Evolutionary conservation across 75 land plant genomes (phyloP).

Genomic region (Cryptomeria japonica): DNA sequence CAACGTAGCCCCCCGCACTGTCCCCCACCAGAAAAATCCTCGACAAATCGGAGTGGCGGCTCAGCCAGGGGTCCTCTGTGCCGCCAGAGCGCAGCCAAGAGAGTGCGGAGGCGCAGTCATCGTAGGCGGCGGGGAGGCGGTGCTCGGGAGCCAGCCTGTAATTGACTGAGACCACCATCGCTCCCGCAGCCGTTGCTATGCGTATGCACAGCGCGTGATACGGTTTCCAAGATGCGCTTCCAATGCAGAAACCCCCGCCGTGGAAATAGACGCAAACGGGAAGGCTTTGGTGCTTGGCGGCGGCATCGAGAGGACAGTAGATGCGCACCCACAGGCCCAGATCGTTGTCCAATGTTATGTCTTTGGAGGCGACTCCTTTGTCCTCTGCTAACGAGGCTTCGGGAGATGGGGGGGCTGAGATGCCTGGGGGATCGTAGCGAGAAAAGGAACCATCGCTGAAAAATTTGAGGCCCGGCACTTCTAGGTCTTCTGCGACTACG

Average conservation of each 20-base stretch:
- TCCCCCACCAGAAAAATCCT: slow-evolving; percentile 35
- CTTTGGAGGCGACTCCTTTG: slow-evolving; percentile 9
- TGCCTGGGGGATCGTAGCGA: neutral
- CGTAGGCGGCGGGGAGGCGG: slow-evolving; percentile 35
- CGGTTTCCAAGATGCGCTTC: slow-evolving; percentile 2
- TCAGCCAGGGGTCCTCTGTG: slow-evolving; percentile 11
- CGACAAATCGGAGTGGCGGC: slow-evolving; percentile 15
- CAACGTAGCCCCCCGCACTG: slow-evolving; percentile 49
- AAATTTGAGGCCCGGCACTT: neutral
- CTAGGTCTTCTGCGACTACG: neutral
- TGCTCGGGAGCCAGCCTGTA: slow-evolving; percentile 22
- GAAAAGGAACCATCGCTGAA: neutral
- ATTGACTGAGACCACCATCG: slow-evolving; percentile 37
- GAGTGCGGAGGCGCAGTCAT: slow-evolving; percentile 28
- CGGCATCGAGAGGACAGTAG: slow-evolving; percentile 1
- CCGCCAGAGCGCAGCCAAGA: slow-evolving; percentile 19
- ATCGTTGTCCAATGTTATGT: slow-evolving; percentile 8
- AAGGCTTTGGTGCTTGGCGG: neutral
- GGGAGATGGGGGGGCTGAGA: neutral
- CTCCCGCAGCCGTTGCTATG: slow-evolving; percentile 14
- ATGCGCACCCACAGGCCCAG: slow-evolving; percentile 12
- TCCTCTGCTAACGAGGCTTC: neutral
- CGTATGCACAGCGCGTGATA: slow-evolving; percentile 26
- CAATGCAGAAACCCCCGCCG: slow-evolving; percentile 38
- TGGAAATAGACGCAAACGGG: slow-evolving; percentile 21